phyloP scores from a whole-genome alignment of 768 basidiomycete genomes.

The Lentinula boryana region DNA sequence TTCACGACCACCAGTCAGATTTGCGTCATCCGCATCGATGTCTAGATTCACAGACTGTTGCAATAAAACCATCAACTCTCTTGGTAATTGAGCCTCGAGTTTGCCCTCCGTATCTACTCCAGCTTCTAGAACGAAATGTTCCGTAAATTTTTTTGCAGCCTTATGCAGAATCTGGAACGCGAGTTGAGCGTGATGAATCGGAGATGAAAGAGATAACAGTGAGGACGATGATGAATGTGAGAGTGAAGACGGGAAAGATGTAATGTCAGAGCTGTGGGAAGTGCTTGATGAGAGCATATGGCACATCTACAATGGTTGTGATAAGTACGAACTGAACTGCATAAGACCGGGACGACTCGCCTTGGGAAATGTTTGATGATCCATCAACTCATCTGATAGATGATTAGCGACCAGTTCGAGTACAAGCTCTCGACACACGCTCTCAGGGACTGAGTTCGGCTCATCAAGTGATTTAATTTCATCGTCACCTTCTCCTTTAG shows the following conservation, averaged over 20 bases:
- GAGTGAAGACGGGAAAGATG: not conserved
- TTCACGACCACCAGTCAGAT: slow-evolving; percentile 27
- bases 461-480: not conserved
- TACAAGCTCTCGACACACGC: slow-evolving; percentile 61
- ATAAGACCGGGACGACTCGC: slow-evolving; percentile 25
- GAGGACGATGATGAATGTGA: not conserved
- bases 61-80: slow-evolving; percentile 60
- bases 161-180: slow-evolving; percentile 66
- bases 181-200: slow-evolving; percentile 47
- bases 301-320: slow-evolving; percentile 51
- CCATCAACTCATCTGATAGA: slow-evolving; percentile 56
- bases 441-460: slow-evolving; percentile 39
- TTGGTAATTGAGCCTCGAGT: slow-evolving; percentile 53
- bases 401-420: slow-evolving; percentile 58
- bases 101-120: slow-evolving; percentile 66
- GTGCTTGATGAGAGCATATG: slow-evolving; percentile 67
- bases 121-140: slow-evolving; percentile 81
- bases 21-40: slow-evolving; percentile 14
- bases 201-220: slow-evolving; percentile 38
- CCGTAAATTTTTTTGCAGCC: slow-evolving; percentile 71
- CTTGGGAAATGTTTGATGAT: slow-evolving; percentile 57
- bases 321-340: not conserved
- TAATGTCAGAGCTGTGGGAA: not conserved
- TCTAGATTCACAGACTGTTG: slow-evolving; percentile 37
- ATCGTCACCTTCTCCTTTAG: not conserved